These are phyloP conservation scores for Leccinum truebloodii DNA, from an alignment of 768 basidiomycete genomes.

Conservation along the genomic window DNA sequence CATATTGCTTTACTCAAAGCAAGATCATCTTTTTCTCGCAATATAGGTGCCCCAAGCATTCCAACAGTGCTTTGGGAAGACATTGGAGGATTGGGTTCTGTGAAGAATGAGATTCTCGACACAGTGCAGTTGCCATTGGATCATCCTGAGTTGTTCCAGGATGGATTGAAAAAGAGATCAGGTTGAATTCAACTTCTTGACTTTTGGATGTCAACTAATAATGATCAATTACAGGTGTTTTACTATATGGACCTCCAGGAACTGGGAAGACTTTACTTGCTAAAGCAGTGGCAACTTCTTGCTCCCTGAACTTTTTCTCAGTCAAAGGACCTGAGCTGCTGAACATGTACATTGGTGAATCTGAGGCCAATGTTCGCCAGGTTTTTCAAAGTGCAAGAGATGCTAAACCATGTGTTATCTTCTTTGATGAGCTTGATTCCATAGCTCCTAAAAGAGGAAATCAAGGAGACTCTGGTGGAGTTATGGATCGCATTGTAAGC, in stretches of 20 bases:
- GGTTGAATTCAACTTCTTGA: conserved; percentile 44
- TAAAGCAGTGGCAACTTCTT: conserved; percentile 95
- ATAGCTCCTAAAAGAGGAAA: conserved; percentile 94
- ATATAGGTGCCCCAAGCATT: conserved; percentile 96
- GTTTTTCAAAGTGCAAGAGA: conserved; percentile 91
- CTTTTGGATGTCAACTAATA: conserved; percentile 4
- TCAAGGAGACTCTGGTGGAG: conserved; percentile 94
- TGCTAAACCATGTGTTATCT: conserved; percentile 92
- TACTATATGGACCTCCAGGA: conserved; percentile 93
- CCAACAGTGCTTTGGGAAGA: conserved; percentile 97
- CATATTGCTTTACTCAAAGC: conserved; percentile 69
- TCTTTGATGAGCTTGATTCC: conserved; percentile 95
- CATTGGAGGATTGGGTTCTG: conserved; percentile 84
- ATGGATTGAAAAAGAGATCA: conserved; percentile 93
- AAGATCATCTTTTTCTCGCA: conserved; percentile 80
- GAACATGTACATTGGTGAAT: conserved; percentile 99
- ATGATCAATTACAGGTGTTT: conserved; percentile 55
- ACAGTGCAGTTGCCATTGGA: conserved; percentile 93
- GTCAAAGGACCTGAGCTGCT: conserved; percentile 94
- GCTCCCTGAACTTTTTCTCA: conserved; percentile 95
- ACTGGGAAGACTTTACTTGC: conserved; percentile 95
- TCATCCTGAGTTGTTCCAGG: conserved; percentile 85
- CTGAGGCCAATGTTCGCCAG: conserved; percentile 93
- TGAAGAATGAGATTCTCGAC: conserved; percentile 92
- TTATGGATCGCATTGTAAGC: conserved; percentile 97